Evolutionary conservation across 805 yeast genomes (phyloP).

Genomic region (Cyberlindnera xishuangbannaensis): DNA sequence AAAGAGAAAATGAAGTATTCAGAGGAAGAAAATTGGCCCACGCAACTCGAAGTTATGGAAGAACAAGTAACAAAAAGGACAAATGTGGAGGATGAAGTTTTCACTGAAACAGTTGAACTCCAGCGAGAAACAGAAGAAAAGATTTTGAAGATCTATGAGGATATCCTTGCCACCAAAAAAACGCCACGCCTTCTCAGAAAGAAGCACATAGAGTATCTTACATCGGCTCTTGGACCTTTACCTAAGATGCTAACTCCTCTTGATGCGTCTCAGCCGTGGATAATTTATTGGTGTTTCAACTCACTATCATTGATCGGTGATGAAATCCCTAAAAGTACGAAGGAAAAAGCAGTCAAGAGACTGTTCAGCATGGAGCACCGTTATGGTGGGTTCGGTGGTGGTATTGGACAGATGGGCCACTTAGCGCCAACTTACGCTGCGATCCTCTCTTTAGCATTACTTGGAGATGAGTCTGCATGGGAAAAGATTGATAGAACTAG

Average conservation of each 20-base stretch:
- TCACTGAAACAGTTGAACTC: conserved; percentile 30
- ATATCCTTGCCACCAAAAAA: conserved; percentile 16
- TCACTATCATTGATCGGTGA: conserved; percentile 38
- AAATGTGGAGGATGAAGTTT: conserved; percentile 24
- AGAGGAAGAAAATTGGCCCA: conserved; percentile 2
- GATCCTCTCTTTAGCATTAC: conserved; percentile 50
- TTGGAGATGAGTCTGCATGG: conserved; percentile 41
- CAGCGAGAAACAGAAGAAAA: conserved; percentile 30
- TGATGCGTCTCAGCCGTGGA: conserved; percentile 93
- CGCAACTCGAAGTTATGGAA: conserved; percentile 14
- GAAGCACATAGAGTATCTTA: conserved; percentile 17
- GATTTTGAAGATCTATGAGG: conserved; percentile 29
- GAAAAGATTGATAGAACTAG: conserved; percentile 36
- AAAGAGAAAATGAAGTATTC: too few relatives aligned
- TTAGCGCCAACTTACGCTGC: conserved; percentile 82
- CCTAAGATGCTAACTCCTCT: conserved; percentile 33
- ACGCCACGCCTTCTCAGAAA: conserved; percentile 11
- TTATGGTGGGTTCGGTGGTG: conserved; percentile 81
- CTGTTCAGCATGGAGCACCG: conserved; percentile 27
- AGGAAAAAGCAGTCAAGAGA: conserved; percentile 26
- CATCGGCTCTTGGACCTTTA: conserved; percentile 16
- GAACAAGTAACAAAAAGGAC: conserved; percentile 12
- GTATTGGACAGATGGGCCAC: conserved; percentile 75
- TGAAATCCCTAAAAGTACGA: conserved; percentile 22
- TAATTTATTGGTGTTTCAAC: conserved; percentile 78